Conservation (phyloP, 176 grass and related monocot genomes). For the Typha latifolia region DNA sequence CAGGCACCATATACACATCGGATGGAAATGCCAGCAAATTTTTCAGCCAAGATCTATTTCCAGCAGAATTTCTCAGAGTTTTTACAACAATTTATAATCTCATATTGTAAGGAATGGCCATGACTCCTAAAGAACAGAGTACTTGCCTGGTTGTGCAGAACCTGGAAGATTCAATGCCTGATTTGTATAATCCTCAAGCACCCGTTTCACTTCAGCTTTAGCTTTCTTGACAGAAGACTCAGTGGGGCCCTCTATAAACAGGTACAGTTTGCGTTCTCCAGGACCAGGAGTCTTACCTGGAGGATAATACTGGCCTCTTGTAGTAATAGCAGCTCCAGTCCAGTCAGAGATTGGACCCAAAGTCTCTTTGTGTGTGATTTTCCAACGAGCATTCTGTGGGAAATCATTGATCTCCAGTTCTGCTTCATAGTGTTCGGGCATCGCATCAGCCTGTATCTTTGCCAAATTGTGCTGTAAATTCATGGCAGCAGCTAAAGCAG, state of each 20-base stretch:
- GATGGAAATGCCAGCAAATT: background rate
- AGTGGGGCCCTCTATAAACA: slow-evolving; percentile 80
- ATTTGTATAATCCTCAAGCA: slow-evolving; percentile 75
- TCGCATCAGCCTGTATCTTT: slow-evolving; percentile 84
- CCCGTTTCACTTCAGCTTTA: slow-evolving; percentile 86
- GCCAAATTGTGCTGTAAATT: slow-evolving; percentile 79
- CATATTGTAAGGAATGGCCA: background rate
- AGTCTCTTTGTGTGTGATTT: slow-evolving; percentile 93
- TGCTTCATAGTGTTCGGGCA: slow-evolving; percentile 89
- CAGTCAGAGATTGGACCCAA: slow-evolving; percentile 83
- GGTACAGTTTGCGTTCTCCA: slow-evolving; percentile 78
- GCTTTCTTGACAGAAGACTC: slow-evolving; percentile 91
- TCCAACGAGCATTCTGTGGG: slow-evolving; percentile 89
- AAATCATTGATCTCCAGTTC: slow-evolving; percentile 98
- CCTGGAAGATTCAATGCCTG: slow-evolving; percentile 75
- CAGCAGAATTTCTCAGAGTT: slow-evolving; percentile 22
- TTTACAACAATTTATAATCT: background rate
- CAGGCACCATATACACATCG: background rate
- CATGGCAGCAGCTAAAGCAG: slow-evolving; percentile 80
- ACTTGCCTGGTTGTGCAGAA: slow-evolving; percentile 75
- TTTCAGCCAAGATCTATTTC: background rate
- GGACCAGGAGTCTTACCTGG: slow-evolving; percentile 69
- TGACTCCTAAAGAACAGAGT: slow-evolving; percentile 77
- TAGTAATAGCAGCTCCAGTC: slow-evolving; percentile 86
- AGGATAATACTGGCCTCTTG: slow-evolving; percentile 71